Conservation (phyloP, 2,329 filamentous ascomycete genomes). For the Colletotrichum liriopes region DNA sequence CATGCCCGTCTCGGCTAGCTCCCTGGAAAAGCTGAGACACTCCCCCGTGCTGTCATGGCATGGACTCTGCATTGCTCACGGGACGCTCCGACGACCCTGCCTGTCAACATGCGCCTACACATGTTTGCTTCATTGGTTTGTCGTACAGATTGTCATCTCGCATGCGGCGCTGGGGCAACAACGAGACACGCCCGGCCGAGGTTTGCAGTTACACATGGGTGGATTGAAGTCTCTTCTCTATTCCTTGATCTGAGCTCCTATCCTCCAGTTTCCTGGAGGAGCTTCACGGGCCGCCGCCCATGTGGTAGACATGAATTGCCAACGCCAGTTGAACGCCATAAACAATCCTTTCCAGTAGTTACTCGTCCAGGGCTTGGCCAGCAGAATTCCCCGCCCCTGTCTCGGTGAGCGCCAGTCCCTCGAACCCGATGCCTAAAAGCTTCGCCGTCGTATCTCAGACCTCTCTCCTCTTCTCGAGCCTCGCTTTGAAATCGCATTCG, state of each 20-base stretch:
- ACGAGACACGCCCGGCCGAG: neutral
- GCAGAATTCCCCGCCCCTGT: conserved; percentile 8
- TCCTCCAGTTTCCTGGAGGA: conserved; percentile 1
- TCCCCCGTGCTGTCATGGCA: conserved; percentile 14
- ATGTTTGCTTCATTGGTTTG: neutral
- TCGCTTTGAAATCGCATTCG: conserved; percentile 17
- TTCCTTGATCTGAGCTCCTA: neutral
- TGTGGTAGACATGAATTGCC: conserved; percentile 5
- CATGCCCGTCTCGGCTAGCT: conserved; percentile 22
- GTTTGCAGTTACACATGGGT: neutral
- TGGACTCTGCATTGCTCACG: neutral
- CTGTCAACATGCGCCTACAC: neutral
- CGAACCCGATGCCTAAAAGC: conserved; percentile 11
- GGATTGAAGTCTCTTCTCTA: neutral
- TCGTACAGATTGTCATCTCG: neutral
- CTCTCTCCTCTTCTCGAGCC: neutral
- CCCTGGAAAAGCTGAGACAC: conserved; percentile 19
- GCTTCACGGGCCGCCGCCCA: neutral
- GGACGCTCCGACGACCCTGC: conserved; percentile 16
- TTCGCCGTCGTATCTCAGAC: neutral
- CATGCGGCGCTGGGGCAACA: neutral
- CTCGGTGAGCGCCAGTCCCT: conserved; percentile 16
- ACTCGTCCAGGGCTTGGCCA: conserved; percentile 34
- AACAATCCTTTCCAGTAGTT: conserved; percentile 11
- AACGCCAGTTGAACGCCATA: conserved; percentile 26